These are phyloP conservation scores for Hymenoscyphus scutula DNA, from an alignment of 2,329 filamentous ascomycete species.

Conservation along the genomic window DNA sequence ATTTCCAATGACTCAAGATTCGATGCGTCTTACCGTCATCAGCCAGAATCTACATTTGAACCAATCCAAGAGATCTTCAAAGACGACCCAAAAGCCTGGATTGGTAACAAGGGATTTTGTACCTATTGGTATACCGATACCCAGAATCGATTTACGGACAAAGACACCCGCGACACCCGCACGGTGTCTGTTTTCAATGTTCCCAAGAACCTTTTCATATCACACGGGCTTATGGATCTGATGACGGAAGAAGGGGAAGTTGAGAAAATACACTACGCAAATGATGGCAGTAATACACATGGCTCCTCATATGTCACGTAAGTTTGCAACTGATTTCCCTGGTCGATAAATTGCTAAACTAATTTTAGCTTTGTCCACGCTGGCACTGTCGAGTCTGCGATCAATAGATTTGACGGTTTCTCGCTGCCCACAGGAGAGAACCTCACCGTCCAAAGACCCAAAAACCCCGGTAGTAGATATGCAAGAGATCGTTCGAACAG, in stretches of 20 bases:
- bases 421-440: background rate
- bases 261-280: slow-evolving; percentile 23
- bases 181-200: slow-evolving; percentile 22
- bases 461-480: background rate
- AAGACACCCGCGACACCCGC: slow-evolving; percentile 9
- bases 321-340: slow-evolving; percentile 11
- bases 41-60: background rate
- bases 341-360: background rate
- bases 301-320: slow-evolving; percentile 26
- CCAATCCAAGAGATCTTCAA: background rate
- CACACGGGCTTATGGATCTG: slow-evolving; percentile 22
- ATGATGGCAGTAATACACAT: background rate
- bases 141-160: background rate
- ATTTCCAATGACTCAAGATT: slow-evolving; percentile 10
- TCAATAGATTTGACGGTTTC: slow-evolving; percentile 9
- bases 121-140: slow-evolving; percentile 5
- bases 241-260: slow-evolving; percentile 27
- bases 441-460: background rate
- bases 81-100: background rate
- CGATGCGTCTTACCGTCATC: background rate
- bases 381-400: slow-evolving; percentile 16
- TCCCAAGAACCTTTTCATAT: slow-evolving; percentile 16
- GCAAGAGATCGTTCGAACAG: slow-evolving; percentile 14
- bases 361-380: background rate
- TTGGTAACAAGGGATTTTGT: slow-evolving; percentile 1